Conservation (phyloP, 2,329 filamentous ascomycete species). For the Pseudogymnoascus pannorum region DNA sequence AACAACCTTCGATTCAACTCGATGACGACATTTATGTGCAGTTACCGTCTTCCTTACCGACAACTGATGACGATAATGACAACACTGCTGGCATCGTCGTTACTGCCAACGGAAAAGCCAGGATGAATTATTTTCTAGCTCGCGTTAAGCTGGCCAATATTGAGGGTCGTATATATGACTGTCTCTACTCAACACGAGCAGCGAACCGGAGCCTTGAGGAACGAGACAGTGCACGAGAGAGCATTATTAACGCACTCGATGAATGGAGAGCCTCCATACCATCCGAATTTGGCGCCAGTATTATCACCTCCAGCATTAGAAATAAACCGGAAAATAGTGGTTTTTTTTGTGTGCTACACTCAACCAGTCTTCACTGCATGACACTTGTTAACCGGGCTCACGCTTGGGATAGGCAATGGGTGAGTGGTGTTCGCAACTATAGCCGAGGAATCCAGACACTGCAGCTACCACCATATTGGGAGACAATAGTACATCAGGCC, state of each 20-base stretch:
- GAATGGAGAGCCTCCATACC: slow-evolving; percentile 21
- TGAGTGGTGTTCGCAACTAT: neutral
- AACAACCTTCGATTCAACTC: slow-evolving; percentile 22
- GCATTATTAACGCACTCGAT: slow-evolving; percentile 19
- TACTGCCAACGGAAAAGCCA: slow-evolving; percentile 17
- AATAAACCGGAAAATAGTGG: no score
- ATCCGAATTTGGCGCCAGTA: slow-evolving; percentile 17
- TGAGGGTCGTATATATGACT: slow-evolving; percentile 23
- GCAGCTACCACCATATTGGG: slow-evolving; percentile 21
- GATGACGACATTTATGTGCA: slow-evolving; percentile 24
- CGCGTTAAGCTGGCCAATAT: slow-evolving; percentile 21
- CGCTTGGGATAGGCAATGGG: slow-evolving; percentile 11
- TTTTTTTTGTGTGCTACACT: slow-evolving; percentile 20
- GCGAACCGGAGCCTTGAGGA: slow-evolving; percentile 15
- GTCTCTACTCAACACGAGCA: slow-evolving; percentile 21
- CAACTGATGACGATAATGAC: slow-evolving; percentile 11
- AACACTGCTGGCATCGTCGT: slow-evolving; percentile 17
- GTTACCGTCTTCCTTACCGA: slow-evolving; percentile 15
- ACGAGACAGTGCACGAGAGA: neutral
- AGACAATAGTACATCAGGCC: no score
- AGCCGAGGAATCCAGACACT: slow-evolving; percentile 13
- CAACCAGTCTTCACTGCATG: slow-evolving; percentile 21
- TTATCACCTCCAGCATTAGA: no score
- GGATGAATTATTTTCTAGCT: slow-evolving; percentile 21
- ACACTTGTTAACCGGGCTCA: slow-evolving; percentile 21